Evolutionary conservation across 352 stramenopile genomes (phyloP).

Genomic region (Phytophthora crassamura): DNA sequence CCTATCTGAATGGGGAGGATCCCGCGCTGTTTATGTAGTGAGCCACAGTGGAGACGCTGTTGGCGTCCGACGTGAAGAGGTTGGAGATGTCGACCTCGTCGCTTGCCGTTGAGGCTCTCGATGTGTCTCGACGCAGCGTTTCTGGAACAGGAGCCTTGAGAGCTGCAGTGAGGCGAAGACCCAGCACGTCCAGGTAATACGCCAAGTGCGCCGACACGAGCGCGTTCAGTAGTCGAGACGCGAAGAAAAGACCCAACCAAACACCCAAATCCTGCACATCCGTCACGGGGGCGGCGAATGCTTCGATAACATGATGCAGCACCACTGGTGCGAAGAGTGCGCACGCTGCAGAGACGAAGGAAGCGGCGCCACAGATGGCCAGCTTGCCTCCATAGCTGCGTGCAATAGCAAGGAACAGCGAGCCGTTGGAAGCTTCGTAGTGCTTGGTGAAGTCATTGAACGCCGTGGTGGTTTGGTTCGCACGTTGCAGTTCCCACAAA

Average conservation of each 20-base stretch:
- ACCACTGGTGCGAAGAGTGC: constrained; percentile 45
- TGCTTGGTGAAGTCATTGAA: constrained; percentile 29
- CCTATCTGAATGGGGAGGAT: constrained; percentile 50
- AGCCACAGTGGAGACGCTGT: constrained; percentile 38
- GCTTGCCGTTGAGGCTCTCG: constrained; percentile 9
- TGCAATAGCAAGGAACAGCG: constrained; percentile 30
- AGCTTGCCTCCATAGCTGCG: constrained; percentile 31
- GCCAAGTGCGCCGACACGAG: constrained; percentile 35
- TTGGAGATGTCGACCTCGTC: constrained; percentile 45
- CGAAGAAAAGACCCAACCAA: constrained; percentile 49
- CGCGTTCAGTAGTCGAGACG: constrained; percentile 36
- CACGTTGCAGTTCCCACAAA: constrained; percentile 32
- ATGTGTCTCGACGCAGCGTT: constrained; percentile 26
- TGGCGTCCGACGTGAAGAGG: constrained; percentile 46
- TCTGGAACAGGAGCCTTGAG: constrained; percentile 47
- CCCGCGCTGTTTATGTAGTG: constrained; percentile 51
- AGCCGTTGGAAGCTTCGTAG: constrained; percentile 21
- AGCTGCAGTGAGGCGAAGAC: constrained; percentile 30
- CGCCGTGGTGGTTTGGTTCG: constrained; percentile 27
- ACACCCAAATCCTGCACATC: constrained; percentile 27
- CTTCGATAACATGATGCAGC: constrained; percentile 48
- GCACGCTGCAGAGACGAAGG: constrained; percentile 22
- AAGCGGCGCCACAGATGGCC: constrained; percentile 23
- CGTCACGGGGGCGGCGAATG: constrained; percentile 34
- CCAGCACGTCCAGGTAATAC: constrained; percentile 37